Evolutionary conservation across 192 early-diverging fungal species (phyloP).

Genomic region (Helicostylum pulchrum): DNA sequence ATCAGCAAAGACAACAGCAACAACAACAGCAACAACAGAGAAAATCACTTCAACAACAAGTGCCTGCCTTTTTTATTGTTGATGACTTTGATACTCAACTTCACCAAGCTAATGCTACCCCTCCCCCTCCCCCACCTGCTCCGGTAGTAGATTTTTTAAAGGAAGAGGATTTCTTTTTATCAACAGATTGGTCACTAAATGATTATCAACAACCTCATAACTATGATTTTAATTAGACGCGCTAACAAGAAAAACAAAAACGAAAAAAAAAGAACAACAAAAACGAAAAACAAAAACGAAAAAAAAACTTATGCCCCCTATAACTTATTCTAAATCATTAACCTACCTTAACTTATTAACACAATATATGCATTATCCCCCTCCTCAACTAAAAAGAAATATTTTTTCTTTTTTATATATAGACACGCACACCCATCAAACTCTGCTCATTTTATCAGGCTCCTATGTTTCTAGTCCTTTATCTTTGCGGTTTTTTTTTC

Average conservation of each 20-base stretch:
- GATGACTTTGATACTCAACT: slow-evolving; percentile 18
- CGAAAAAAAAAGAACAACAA: too few species aligned
- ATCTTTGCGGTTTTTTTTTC: neutral
- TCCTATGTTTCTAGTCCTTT: too few species aligned
- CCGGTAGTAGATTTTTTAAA: slow-evolving; percentile 8
- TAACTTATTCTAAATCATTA: too few species aligned
- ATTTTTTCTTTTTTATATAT: too few species aligned
- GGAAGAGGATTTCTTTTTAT: slow-evolving; percentile 17
- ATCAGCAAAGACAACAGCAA: neutral
- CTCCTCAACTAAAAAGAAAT: too few species aligned
- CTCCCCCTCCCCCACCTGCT: neutral
- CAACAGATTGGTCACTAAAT: slow-evolving; percentile 14
- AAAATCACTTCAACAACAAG: neutral
- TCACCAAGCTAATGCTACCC: neutral
- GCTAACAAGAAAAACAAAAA: too few species aligned
- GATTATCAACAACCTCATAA: slow-evolving; percentile 11
- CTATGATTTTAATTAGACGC: neutral
- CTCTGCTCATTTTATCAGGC: too few species aligned
- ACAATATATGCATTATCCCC: too few species aligned
- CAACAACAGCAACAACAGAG: neutral
- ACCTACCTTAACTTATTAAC: too few species aligned
- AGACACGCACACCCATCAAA: too few species aligned
- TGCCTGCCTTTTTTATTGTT: slow-evolving; percentile 8
- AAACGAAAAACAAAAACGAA: too few species aligned
- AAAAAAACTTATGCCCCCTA: too few species aligned